Evolutionary conservation across 257 asterid genomes (phyloP), one percentile per base, ranked within the genome.

Genomic region (Haberlea rhodopensis): DNA sequence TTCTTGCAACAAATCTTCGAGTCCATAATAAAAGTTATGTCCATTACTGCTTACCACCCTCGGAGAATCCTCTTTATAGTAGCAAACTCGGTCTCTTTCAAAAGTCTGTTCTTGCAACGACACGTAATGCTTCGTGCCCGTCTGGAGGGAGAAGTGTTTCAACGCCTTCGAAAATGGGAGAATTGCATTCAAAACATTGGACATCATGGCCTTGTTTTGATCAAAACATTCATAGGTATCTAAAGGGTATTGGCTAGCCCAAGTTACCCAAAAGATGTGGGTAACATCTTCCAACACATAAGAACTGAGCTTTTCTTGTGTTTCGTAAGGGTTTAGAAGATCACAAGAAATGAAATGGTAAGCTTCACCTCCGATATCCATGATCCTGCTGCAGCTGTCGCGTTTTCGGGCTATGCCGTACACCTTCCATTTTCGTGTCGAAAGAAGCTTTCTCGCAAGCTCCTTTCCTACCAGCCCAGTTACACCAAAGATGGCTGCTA

Each of bases 381-480:
- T 31, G 3, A 69, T 15, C 21, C 6, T 60, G 1, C 40, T 75
- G 48, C 0, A 75, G 75, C 22, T 77, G 74, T 45, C 18, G 11
- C 48, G 48, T 10, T 37, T 13, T 37, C 97, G 87, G 5, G 95
- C 87, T 3, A 90, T 60, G 6, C 97, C 95, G 31, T 87, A 90
- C 2, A 90, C 97, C 73, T 85, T 87, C 97, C 97, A 90, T 20
- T 70, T 52, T n/a, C 65, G 40, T 10, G 62, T 43, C 0, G 86
- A 74, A 19, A 87, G 80, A 0, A 90, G 86, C 69, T 63, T 75
- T 32, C 70, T 73, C 7, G 91, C 95, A 2, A 90, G 81, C 85
- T 90, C 95, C 74, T 64, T 85, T 25, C 97, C 97, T 11, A 90
- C 95, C 9, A 90, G 81, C 15, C 97, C 97, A 0, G 92, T 80